Base-by-base conservation (phyloP, 208 protist species). In the Zelonia costaricensis region DNA sequence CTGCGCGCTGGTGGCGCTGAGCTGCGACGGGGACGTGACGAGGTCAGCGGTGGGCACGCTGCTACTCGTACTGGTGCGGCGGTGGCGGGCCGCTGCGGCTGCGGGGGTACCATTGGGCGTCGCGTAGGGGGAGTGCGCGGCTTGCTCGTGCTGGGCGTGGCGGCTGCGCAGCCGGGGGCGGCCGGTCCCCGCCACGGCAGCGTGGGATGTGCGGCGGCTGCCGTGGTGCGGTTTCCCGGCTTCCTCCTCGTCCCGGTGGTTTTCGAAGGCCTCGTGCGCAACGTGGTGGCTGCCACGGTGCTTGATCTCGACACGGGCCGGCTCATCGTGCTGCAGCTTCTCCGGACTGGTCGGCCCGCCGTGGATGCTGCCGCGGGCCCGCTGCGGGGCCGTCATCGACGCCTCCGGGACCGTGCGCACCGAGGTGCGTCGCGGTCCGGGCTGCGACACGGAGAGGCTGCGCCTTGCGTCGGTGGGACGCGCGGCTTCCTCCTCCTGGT, bases 311-410 rank as follows among this genome's bases (percentile, higher is more conserved):
- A 27, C 55, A 30, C 25, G 27, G 15, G 33, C 39, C 22, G 36
- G 18, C 38, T 33, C 20, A 15, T 48, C 54, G 12, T 69, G 28
- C 35, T 40, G 25, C 16, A 47, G 28, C n/a, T 38, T 20, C n/a
- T 55, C 40, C 20, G 49, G 20, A 7, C 23, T 42, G 27, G 22
- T 20, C 15, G 23, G 36, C 8, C 20, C 46, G 25, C 39, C 42
- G 36, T 58, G 38, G 51, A 47, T 62, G 23, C 39, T 57, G 30
- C 40, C 25, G 23, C 47, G 64, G 10, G 9, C 18, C 28, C 36
- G 30, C 1, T 27, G 52, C 46, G 53, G 45, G 9, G 52, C 30
- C 6, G 43, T 8, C 48, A 52, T 43, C 38, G 18, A 12, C 1
- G 40, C 25, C n/a, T 43, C 42, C 25, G 13, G 23, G 20, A 36